Percentiles rank a stretch among this genome's conserved stretches.
Evolutionary conservation across 768 basidiomycete species (phyloP).

Genomic region (Mycena indigotica): DNA sequence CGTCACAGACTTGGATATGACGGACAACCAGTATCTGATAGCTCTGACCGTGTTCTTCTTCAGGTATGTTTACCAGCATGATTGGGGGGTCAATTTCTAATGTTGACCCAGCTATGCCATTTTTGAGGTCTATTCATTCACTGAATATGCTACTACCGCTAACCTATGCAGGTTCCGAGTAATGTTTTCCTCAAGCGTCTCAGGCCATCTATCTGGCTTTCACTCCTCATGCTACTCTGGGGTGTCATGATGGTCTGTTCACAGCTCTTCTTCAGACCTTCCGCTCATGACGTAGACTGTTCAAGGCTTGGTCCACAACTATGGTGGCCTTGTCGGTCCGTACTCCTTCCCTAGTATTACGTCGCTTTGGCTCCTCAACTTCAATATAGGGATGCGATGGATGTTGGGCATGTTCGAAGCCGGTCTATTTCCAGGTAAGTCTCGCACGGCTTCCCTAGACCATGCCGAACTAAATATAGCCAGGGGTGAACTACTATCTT

Average conservation of each 20-base stretch:
- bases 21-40: slow-evolving; percentile 66
- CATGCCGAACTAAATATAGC: slow-evolving; percentile 67
- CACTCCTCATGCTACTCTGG: slow-evolving; percentile 72
- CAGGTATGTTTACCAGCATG: slow-evolving; percentile 25
- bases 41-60: slow-evolving; percentile 66
- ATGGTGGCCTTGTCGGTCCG: slow-evolving; percentile 66
- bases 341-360: no score
- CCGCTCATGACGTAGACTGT: slow-evolving; percentile 51
- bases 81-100: background rate
- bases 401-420: slow-evolving; percentile 77
- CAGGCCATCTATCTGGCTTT: slow-evolving; percentile 78
- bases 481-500: slow-evolving; percentile 69
- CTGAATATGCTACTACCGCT: background rate
- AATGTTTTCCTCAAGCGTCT: slow-evolving; percentile 74
- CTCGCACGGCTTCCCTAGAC: slow-evolving; percentile 66
- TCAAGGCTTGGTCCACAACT: slow-evolving; percentile 72
- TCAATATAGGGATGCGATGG: slow-evolving; percentile 63
- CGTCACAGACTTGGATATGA: slow-evolving; percentile 58
- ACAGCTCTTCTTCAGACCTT: background rate
- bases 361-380: no score
- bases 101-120: slow-evolving; percentile 48
- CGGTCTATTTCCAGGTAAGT: slow-evolving; percentile 52
- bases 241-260: slow-evolving; percentile 69
- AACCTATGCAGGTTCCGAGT: slow-evolving; percentile 54
- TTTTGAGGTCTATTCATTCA: slow-evolving; percentile 55